A percentile compares a stretch with the other conserved stretches of the same genome.
Evolutionary conservation across 2,329 filamentous ascomycete species (phyloP).

Genomic region (Malbranchea cinnamomea): DNA sequence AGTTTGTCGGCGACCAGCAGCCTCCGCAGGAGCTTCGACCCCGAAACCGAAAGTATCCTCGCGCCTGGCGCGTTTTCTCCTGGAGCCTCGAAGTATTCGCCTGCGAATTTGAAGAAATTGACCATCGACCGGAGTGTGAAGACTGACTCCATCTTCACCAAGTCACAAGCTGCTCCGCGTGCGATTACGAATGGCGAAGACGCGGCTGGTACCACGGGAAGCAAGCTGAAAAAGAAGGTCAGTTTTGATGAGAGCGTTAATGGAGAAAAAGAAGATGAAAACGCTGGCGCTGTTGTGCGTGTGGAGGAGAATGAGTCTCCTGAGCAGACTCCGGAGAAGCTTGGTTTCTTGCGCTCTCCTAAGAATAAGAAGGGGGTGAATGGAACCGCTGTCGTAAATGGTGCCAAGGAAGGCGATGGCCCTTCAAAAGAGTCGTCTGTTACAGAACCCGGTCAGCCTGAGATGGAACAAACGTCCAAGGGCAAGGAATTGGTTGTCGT

Average conservation of each 20-base stretch:
- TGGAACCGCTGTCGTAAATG: conserved; percentile 14
- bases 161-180: conserved; percentile 20
- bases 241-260: conserved; percentile 55
- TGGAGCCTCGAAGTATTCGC: conserved; percentile 49
- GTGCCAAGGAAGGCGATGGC: conserved; percentile 13
- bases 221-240: conserved; percentile 56
- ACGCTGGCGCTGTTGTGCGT: conserved; percentile 39
- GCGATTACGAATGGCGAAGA: conserved; percentile 26
- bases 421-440: too few relatives aligned
- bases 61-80: conserved; percentile 72
- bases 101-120: conserved; percentile 69
- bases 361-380: conserved; percentile 22
- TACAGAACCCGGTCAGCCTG: conserved; percentile 37
- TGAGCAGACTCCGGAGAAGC: conserved; percentile 43
- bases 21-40: conserved; percentile 63
- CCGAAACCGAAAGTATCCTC: conserved; percentile 66
- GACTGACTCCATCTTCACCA: conserved; percentile 42
- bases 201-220: conserved; percentile 20
- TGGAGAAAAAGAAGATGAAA: conserved; percentile 23
- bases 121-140: conserved; percentile 81
- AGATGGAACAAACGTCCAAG: conserved; percentile 57
- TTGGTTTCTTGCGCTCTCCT: conserved; percentile 44
- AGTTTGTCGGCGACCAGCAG: conserved; percentile 83
- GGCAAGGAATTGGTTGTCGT: conserved; percentile 68
- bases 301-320: conserved; percentile 36